These are phyloP conservation scores for Apostasia shenzhenica DNA, from an alignment of 106 monocot species.

Conservation along the genomic window DNA sequence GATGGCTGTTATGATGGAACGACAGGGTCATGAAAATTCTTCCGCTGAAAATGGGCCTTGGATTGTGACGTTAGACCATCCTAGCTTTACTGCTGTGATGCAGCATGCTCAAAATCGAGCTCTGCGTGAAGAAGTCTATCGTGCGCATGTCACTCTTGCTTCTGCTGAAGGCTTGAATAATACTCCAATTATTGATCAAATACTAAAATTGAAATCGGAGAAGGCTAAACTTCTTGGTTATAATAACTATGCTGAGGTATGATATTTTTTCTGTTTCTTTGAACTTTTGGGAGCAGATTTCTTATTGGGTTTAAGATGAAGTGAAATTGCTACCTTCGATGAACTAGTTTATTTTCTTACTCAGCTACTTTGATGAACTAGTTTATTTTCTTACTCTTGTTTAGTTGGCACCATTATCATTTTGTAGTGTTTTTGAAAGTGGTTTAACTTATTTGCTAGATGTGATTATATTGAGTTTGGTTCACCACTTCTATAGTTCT, in stretches of 20 bases:
- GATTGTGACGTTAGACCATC: conserved; percentile 88
- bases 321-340: neutral
- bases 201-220: conserved; percentile 74
- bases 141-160: conserved; percentile 68
- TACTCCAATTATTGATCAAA: conserved; percentile 63
- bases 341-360: neutral
- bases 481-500: neutral
- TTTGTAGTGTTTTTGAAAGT: neutral
- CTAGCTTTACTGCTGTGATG: conserved; percentile 87
- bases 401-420: neutral
- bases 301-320: neutral
- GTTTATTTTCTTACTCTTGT: neutral
- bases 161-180: conserved; percentile 91
- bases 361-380: neutral
- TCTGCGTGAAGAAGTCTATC: conserved; percentile 93
- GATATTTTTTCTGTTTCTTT: conserved; percentile 3
- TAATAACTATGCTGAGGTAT: conserved; percentile 95
- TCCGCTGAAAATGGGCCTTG: conserved; percentile 94
- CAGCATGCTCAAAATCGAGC: conserved; percentile 82
- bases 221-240: conserved; percentile 96
- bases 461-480: neutral
- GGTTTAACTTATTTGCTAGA: neutral
- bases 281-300: neutral
- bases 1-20: neutral
- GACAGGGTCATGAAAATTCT: conserved; percentile 95